These are phyloP conservation scores for Ceratobasidium sp. DNA, from an alignment of 1,284 basidiomycete species.

Conservation along the genomic window DNA sequence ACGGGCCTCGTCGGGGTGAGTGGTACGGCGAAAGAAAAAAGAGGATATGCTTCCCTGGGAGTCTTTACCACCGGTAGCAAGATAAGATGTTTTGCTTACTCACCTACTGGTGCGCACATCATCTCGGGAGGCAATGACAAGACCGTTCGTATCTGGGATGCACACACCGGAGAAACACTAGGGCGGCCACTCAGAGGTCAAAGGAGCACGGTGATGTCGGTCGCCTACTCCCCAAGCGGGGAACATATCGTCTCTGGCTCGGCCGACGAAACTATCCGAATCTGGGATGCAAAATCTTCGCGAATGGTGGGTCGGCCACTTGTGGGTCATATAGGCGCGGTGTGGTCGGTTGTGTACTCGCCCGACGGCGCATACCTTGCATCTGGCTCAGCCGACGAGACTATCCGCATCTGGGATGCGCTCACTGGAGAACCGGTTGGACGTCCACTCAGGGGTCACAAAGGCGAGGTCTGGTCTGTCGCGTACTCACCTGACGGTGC, in stretches of 20 bases:
- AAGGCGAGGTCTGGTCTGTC: conserved; percentile 4
- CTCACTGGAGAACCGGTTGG: conserved; percentile 6
- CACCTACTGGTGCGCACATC: not conserved
- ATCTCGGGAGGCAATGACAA: conserved; percentile 52
- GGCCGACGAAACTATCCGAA: conserved; percentile 3
- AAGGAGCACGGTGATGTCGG: not conserved
- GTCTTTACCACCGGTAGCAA: not conserved
- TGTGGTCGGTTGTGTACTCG: conserved; percentile 16
- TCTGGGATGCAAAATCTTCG: conserved; percentile 23
- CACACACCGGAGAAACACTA: conserved; percentile 52
- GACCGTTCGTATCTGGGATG: conserved; percentile 61
- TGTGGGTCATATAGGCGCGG: conserved; percentile 50
- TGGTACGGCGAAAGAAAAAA: not conserved
- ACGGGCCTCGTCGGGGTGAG: not conserved
- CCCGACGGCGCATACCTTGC: conserved; percentile 19
- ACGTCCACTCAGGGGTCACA: conserved; percentile 19
- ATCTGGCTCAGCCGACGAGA: conserved; percentile 8
- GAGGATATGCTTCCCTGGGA: not conserved
- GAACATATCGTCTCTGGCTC: conserved; percentile 32
- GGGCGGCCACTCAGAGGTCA: conserved; percentile 8
- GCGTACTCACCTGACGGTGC: conserved; percentile 36
- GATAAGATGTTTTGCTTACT: not conserved
- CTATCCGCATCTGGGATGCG: conserved; percentile 39
- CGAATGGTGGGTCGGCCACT: conserved; percentile 17
- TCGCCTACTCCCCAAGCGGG: conserved; percentile 21